Evolutionary conservation across 2,329 filamentous ascomycete species (phyloP), one percentile per base, ranked within the genome.

Genomic region (Xylaria multiplex): DNA sequence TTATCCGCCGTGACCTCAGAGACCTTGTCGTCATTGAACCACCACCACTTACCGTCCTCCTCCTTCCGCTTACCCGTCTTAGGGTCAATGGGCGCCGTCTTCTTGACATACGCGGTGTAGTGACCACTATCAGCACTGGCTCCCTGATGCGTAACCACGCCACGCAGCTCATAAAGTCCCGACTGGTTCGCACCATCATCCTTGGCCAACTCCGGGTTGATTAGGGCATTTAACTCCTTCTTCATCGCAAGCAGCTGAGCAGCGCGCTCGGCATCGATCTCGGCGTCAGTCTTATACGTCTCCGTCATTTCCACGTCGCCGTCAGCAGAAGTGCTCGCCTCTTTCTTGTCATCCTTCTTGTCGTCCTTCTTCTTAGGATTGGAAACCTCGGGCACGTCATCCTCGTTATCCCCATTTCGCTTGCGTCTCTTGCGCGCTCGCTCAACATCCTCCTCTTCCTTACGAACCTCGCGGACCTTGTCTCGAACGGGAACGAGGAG

Each of bases 1-100:
- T 97, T 96, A 74, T 98, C 95, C 30, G 88, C 84, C 16, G 93
- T 89, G 32, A 99, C 96, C 82, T 99, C 96, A 14, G 91, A 89
- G 40, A 99, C 96, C 82, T 93, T 96, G 77, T 99, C 95, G 75
- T 99, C 96, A 79, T 99, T 98, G 86, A 99, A 99, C 95, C 96
- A 99, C 95, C 96, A 99, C 96, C 96, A 99, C 75, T 93, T 97
- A 72, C 92, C 93, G 76, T 97, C 93, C 76, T 97, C 93, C 75
- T 91, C 89, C 60, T 87, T 88, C 74, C 88, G 84, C 82, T 93
- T 92, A 71, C 92, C 93, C 22, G 90, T 92, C 75, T 89, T 88
- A 16, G 90, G 85, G 72, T 96, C 91, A 64, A 93, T 81, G 9
- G 84, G 81, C 0, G 87, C 90, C 67, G 90, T 85, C 86, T 99